Evolutionary conservation across 2,329 filamentous ascomycete genomes (phyloP).

Genomic region (Diaporthe sp.): DNA sequence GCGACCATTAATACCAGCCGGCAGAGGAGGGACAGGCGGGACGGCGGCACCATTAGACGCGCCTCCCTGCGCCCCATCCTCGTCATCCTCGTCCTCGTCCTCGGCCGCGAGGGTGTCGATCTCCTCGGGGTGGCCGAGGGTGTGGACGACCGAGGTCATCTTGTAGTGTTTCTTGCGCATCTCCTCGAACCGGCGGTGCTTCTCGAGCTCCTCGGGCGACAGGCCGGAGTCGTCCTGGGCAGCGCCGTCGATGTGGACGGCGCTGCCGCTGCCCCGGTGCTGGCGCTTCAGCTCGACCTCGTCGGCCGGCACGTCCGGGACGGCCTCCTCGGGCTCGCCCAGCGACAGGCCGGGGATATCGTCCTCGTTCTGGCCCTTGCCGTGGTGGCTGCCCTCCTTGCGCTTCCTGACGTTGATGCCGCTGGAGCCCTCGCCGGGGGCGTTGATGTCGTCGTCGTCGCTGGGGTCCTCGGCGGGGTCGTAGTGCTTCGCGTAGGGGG

Average conservation of each 20-base stretch:
- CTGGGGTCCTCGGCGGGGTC: constrained; percentile 90
- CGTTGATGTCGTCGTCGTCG: constrained; percentile 80
- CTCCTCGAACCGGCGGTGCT: constrained; percentile 92
- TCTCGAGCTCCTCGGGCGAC: constrained; percentile 83
- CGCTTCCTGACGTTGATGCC: constrained; percentile 40
- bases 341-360: constrained; percentile 94
- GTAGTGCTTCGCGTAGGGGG: constrained; percentile 93
- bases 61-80: constrained; percentile 40
- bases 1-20: constrained; percentile 49
- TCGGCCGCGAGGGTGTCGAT: constrained; percentile 72
- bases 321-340: constrained; percentile 87
- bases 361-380: constrained; percentile 58
- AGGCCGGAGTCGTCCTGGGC: constrained; percentile 60
- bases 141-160: constrained; percentile 92
- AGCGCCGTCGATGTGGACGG: constrained; percentile 83
- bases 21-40: constrained; percentile 60
- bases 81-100: constrained; percentile 60
- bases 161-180: constrained; percentile 97
- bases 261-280: constrained; percentile 63
- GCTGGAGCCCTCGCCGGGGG: constrained; percentile 72
- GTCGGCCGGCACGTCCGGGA: constrained; percentile 59
- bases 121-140: constrained; percentile 82
- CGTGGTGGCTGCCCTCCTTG: constrained; percentile 41
- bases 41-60: constrained; percentile 43
- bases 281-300: constrained; percentile 43